These are phyloP conservation scores for Phytophthora quininea DNA, from an alignment of 352 stramenopile species.

Conservation along the genomic window DNA sequence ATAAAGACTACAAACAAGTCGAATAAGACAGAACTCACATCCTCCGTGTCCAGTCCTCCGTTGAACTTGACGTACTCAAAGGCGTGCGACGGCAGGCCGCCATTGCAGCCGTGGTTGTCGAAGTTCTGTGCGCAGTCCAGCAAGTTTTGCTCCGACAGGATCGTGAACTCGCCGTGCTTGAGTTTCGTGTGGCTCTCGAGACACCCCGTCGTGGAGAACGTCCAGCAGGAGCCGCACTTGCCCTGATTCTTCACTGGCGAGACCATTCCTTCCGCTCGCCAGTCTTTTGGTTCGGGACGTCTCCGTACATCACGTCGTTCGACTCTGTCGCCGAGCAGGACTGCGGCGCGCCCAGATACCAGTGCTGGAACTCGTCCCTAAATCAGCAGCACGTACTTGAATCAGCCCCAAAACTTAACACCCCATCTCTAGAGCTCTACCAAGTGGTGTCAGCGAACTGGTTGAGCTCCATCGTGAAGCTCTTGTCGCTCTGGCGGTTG, in stretches of 20 bases:
- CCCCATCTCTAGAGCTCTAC: conserved; percentile 19
- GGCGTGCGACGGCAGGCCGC: conserved; percentile 96
- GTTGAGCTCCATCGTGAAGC: conserved; percentile 79
- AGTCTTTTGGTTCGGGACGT: conserved; percentile 94
- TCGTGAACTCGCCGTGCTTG: conserved; percentile 90
- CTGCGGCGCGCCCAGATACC: conserved; percentile 70
- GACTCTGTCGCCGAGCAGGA: conserved; percentile 72
- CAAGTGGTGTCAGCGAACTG: conserved; percentile 79
- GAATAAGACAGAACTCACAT: conserved; percentile 28
- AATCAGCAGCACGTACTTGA: not conserved
- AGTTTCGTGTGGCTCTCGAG: conserved; percentile 97
- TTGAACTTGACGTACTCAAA: conserved; percentile 96
- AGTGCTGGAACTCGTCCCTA: conserved; percentile 77
- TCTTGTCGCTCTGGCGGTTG: conserved; percentile 50
- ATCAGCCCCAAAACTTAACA: not conserved
- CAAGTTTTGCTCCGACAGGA: conserved; percentile 98
- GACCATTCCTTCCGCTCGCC: conserved; percentile 92
- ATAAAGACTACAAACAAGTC: not conserved
- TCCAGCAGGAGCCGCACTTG: conserved; percentile 98
- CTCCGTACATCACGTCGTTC: conserved; percentile 28
- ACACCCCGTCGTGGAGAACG: conserved; percentile 97
- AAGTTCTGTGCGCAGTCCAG: conserved; percentile 95
- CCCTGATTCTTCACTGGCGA: conserved; percentile 99
- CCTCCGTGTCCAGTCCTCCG: conserved; percentile 83
- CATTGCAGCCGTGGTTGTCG: conserved; percentile 96